A percentile compares a stretch with the other conserved stretches of the same genome.
Evolutionary conservation across 257 asterid genomes (phyloP).

Genomic region (Capsicum chinense): DNA sequence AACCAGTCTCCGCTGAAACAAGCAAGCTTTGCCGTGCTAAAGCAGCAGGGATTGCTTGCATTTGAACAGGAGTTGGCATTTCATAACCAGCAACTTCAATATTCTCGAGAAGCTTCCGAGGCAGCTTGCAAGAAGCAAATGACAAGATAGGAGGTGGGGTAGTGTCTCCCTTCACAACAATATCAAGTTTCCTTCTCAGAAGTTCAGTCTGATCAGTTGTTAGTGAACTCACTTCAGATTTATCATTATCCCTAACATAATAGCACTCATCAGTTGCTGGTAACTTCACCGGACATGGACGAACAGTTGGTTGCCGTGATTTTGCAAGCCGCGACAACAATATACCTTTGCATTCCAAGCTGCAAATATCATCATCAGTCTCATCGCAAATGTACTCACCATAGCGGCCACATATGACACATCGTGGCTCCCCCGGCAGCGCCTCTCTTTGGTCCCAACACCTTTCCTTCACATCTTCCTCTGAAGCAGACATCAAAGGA

Average conservation of each 20-base stretch:
- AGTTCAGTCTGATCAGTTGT: slow-evolving; percentile 49
- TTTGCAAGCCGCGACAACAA: slow-evolving; percentile 54
- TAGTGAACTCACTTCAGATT: slow-evolving; percentile 34
- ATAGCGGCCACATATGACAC: slow-evolving; percentile 79
- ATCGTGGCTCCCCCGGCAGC: slow-evolving; percentile 72
- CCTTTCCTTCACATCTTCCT: slow-evolving; percentile 63
- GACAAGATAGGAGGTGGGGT: slow-evolving; percentile 70
- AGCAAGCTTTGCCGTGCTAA: slow-evolving; percentile 71
- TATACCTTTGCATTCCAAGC: slow-evolving; percentile 75
- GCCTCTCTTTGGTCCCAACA: slow-evolving; percentile 94
- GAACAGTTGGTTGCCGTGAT: slow-evolving; percentile 37
- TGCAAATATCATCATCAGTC: slow-evolving; percentile 88
- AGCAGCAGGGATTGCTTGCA: slow-evolving; percentile 94
- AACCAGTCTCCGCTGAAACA: slow-evolving; percentile 93
- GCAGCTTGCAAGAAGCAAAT: slow-evolving; percentile 73
- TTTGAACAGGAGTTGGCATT: slow-evolving; percentile 93
- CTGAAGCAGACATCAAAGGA: slow-evolving; percentile 40
- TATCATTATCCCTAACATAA: slow-evolving; percentile 64
- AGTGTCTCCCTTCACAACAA: slow-evolving; percentile 57
- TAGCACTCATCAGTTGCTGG: slow-evolving; percentile 76
- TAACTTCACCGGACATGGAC: slow-evolving; percentile 48
- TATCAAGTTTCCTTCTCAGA: slow-evolving; percentile 67
- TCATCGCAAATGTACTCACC: slow-evolving; percentile 95
- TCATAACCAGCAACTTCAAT: slow-evolving; percentile 83
- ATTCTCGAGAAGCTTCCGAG: slow-evolving; percentile 73